Conservation (phyloP, 495 filamentous ascomycete genomes). For the Aspergillus saccharolyticus region DNA sequence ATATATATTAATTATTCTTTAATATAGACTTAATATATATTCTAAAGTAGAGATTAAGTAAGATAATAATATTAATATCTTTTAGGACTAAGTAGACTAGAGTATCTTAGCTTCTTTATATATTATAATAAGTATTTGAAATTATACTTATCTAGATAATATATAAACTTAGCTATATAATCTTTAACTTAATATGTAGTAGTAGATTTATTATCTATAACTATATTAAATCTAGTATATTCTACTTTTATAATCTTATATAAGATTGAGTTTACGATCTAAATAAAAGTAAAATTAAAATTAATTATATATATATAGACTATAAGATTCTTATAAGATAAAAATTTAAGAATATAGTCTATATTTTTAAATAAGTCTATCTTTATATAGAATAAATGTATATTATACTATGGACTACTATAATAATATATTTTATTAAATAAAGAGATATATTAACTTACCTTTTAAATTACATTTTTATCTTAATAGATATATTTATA, state of each 20-base stretch:
- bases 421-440: too few species aligned
- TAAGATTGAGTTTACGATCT: too few species aligned
- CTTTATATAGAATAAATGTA: neutral
- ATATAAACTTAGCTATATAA: neutral
- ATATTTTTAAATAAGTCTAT: neutral
- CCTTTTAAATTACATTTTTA: too few species aligned
- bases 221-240: neutral
- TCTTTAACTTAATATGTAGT: neutral
- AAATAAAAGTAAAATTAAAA: too few species aligned
- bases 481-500: too few species aligned
- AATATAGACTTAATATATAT: neutral
- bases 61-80: neutral
- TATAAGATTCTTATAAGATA: conserved; percentile 5
- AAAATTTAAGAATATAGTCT: neutral
- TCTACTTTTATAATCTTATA: neutral
- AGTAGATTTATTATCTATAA: conserved; percentile 1
- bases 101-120: neutral
- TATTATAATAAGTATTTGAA: neutral
- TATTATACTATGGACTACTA: too few species aligned
- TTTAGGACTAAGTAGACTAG: neutral
- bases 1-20: neutral
- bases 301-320: conserved; percentile 8
- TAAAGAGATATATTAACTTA: too few species aligned
- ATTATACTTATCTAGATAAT: neutral
- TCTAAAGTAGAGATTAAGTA: neutral